phyloP scores from a whole-genome alignment of 2,329 filamentous ascomycete genomes.

The Penicillium digitatum region DNA sequence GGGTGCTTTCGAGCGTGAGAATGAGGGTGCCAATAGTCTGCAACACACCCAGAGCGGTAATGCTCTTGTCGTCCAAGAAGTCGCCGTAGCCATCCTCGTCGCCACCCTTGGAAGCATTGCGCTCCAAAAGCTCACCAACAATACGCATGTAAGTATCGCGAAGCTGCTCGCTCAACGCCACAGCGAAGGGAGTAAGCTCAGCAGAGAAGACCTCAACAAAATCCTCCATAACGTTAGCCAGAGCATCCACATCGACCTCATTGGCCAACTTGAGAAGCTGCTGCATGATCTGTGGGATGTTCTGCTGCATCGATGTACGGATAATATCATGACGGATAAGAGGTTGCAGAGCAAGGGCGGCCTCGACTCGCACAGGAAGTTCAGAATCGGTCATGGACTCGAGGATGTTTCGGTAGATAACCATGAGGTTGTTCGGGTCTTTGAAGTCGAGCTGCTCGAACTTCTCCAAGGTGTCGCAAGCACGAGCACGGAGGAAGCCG shows the following conservation, averaged over 20 bases:
- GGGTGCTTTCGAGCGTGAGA: slow-evolving; percentile 92
- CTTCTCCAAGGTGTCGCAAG: slow-evolving; percentile 96
- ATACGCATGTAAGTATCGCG: slow-evolving; percentile 95
- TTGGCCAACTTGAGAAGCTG: slow-evolving; percentile 95
- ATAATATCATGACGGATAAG: slow-evolving; percentile 95
- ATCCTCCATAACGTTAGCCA: slow-evolving; percentile 99
- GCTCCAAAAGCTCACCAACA: slow-evolving; percentile 83
- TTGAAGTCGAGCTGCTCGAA: slow-evolving; percentile 97
- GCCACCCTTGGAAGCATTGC: slow-evolving; percentile 69
- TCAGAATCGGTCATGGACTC: slow-evolving; percentile 95
- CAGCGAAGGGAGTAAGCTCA: slow-evolving; percentile 93
- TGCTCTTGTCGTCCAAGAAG: slow-evolving; percentile 96
- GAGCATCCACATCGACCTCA: slow-evolving; percentile 93
- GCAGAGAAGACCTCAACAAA: slow-evolving; percentile 98
- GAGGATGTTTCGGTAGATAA: slow-evolving; percentile 94
- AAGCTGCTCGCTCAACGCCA: slow-evolving; percentile 91
- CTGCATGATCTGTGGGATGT: slow-evolving; percentile 99
- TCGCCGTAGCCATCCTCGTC: slow-evolving; percentile 80
- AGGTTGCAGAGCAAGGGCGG: slow-evolving; percentile 87
- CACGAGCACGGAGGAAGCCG: slow-evolving; percentile 87
- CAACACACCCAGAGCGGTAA: slow-evolving; percentile 89
- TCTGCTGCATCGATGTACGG: slow-evolving; percentile 90
- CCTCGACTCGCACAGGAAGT: slow-evolving; percentile 88
- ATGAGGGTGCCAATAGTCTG: slow-evolving; percentile 98
- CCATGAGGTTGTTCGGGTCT: slow-evolving; percentile 88